Percentiles rank a stretch among this genome's conserved stretches.
phyloP scores from a whole-genome alignment of 805 yeast species.

The Cyberlindnera petersonii region DNA sequence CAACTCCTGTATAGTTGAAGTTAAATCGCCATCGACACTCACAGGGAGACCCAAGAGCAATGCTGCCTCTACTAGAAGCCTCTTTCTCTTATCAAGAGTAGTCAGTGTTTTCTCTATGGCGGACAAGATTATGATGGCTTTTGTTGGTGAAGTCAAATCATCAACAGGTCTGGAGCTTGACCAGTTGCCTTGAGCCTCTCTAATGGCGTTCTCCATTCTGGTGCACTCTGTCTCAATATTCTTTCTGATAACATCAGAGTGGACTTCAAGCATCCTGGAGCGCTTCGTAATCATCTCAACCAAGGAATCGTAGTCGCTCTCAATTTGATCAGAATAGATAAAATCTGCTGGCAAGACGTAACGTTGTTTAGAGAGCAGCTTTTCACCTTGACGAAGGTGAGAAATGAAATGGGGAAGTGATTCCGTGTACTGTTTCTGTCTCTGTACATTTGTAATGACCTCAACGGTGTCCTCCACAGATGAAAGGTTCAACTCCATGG shows the following conservation, averaged over 20 bases:
- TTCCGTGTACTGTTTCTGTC: conserved; percentile 16
- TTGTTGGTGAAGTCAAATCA: conserved; percentile 36
- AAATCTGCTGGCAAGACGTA: conserved; percentile 49
- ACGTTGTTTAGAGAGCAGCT: conserved; percentile 39
- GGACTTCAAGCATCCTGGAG: conserved; percentile 35
- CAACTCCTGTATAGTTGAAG: conserved; percentile 43
- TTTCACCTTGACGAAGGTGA: conserved; percentile 31
- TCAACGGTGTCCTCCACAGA: conserved; percentile 36
- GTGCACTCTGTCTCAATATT: conserved; percentile 39
- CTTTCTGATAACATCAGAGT: conserved; percentile 39
- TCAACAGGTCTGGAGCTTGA: conserved; percentile 41
- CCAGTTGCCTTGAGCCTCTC: conserved; percentile 43
- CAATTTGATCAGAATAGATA: conserved; percentile 61
- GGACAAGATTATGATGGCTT: conserved; percentile 36
- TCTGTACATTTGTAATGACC: conserved; percentile 38
- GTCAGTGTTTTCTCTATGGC: conserved; percentile 31
- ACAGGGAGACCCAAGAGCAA: conserved; percentile 33
- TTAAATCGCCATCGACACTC: conserved; percentile 28
- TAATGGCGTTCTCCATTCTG: conserved; percentile 33
- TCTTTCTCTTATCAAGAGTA: conserved; percentile 17
- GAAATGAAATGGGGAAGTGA: conserved; percentile 5
- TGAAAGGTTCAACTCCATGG: conserved; percentile 31
- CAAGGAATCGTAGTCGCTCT: conserved; percentile 42
- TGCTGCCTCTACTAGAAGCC: conserved; percentile 29
- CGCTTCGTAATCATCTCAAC: conserved; percentile 35